Evolutionary conservation across 495 filamentous ascomycete genomes (phyloP).

Genomic region (Tuber umbilicatum): DNA sequence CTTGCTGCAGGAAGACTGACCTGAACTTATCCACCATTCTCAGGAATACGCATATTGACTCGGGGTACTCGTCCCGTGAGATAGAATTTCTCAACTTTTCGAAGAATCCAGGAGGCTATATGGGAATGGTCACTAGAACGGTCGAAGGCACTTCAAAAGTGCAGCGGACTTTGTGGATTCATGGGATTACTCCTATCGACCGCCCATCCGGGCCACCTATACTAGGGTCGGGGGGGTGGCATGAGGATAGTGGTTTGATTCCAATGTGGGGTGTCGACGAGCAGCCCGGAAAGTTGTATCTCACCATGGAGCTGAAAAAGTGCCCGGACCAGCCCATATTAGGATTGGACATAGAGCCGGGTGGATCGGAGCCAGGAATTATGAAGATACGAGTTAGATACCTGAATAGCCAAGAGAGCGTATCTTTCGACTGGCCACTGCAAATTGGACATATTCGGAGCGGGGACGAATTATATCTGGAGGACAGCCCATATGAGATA

Average conservation of each 20-base stretch:
- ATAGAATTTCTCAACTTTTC: conserved; percentile 29
- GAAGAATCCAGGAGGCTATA: conserved; percentile 20
- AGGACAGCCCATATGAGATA: neutral
- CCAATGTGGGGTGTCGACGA: conserved; percentile 16
- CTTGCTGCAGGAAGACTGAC: conserved; percentile 20
- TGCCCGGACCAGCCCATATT: conserved; percentile 19
- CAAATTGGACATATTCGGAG: neutral
- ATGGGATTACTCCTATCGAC: conserved; percentile 10
- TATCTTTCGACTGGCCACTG: neutral
- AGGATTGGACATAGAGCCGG: conserved; percentile 17
- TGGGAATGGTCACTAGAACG: conserved; percentile 23
- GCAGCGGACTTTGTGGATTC: conserved; percentile 28
- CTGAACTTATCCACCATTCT: conserved; percentile 22
- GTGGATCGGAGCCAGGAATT: conserved; percentile 21
- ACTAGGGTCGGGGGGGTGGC: neutral
- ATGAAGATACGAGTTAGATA: conserved; percentile 23
- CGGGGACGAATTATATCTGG: neutral
- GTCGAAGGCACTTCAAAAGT: conserved; percentile 5
- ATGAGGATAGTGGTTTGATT: neutral
- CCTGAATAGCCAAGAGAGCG: conserved; percentile 18
- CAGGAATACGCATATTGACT: conserved; percentile 15
- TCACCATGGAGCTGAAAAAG: conserved; percentile 30
- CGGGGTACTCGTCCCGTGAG: conserved; percentile 24
- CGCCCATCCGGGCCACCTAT: neutral
- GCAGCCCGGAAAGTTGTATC: conserved; percentile 28